These are phyloP conservation scores for Bonnemaisonia californica DNA, from an alignment of 31 red algal species.

Conservation along the genomic window DNA sequence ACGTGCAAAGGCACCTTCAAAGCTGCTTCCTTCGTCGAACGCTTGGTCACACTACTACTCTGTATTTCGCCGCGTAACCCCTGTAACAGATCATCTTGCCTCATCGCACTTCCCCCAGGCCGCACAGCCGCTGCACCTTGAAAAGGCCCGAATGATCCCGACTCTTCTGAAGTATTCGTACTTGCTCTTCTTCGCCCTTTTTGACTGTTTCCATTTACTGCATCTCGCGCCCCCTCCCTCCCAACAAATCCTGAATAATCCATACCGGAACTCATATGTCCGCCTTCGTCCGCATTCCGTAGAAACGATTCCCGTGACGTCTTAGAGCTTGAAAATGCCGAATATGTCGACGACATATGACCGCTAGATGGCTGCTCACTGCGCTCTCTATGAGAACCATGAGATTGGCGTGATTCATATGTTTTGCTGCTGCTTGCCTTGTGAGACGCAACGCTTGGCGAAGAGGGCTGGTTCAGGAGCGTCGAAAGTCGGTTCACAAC, in stretches of 20 bases:
- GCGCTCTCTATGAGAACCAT: too few relatives aligned
- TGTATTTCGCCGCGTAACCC: background rate
- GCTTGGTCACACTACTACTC: too few relatives aligned
- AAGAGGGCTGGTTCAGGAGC: slow-evolving; percentile 37
- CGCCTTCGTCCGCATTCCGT: background rate
- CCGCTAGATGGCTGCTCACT: too few relatives aligned
- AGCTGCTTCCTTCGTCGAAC: background rate
- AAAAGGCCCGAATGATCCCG: background rate
- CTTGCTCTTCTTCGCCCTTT: background rate
- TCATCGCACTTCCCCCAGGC: background rate
- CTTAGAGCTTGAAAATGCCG: background rate
- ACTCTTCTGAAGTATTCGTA: too few relatives aligned
- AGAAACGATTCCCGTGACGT: background rate
- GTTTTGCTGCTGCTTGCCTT: too few relatives aligned
- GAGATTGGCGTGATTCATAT: too few relatives aligned
- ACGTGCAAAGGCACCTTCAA: background rate
- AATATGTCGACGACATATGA: too few relatives aligned
- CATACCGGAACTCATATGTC: background rate
- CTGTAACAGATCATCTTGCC: background rate
- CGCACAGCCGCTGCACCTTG: background rate
- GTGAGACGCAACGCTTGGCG: too few relatives aligned
- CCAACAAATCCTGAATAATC: background rate
- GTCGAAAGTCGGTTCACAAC: slow-evolving; percentile 51
- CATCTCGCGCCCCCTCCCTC: background rate
- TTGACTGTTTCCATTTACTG: background rate